Evolutionary conservation across 768 basidiomycete genomes (phyloP), one percentile per base, ranked within the genome.

Genomic region (Boletellus ananiceps): DNA sequence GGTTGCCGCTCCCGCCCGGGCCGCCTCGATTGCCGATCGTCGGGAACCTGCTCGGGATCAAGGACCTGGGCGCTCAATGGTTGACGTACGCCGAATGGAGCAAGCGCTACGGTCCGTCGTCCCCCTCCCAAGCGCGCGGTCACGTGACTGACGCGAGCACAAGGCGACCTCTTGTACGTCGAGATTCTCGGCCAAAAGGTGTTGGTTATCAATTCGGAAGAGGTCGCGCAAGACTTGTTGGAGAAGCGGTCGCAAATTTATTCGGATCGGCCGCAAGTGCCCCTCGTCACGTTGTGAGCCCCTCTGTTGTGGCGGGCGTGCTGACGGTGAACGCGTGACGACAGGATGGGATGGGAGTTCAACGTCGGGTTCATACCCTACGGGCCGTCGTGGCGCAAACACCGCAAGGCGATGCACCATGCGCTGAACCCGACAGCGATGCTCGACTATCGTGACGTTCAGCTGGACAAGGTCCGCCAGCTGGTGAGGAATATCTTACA

Each of bases 11-110:
- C 12, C 75, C 75, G n/a, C 75, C 74, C 16, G 75, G 75, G 12
- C 73, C 75, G 7, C 65, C 57, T 32, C 63, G 64, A 31, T 56
- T 70, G n/a, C 74, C 75, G 27, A 38, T 77, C n/a, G 53, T 77
- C 16, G 76, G 71, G 33, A 77, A 76, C 50, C 48, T 76, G 6
- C 55, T 74, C 5, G 72, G 73, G 43, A 71, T 77, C 67, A 65
- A 67, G 35, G 57, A 59, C 29, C 65, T 73, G 32, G 71, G 72
- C 12, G 52, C 52, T 0, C 63, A 56, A 31, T 77, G 72, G 72
- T 36, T 71, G 12, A 72, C 68, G 6, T 73, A 71, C 41, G 60
- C 69, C 8, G 66, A 69, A 35, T 76, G 75, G 74, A 71, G 69
- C 12, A 57, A 67, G 35, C 62, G 65, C 62, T 75, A 71, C 50